These are phyloP conservation scores for Magnusiomyces fungicola DNA, from an alignment of 1,139 yeast genomes.

Conservation along the genomic window DNA sequence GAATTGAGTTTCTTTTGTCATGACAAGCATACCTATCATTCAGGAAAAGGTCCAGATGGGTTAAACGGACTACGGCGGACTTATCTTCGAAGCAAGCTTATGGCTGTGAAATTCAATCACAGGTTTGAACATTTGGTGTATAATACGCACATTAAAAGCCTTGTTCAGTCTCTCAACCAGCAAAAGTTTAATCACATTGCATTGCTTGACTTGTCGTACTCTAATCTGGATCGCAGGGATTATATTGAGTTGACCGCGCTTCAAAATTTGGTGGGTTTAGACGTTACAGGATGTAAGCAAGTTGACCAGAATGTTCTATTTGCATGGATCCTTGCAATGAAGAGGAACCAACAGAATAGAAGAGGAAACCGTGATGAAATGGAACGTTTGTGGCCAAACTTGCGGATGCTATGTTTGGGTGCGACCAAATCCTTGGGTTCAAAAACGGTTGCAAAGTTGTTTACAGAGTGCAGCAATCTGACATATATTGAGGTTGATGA, in stretches of 20 bases:
- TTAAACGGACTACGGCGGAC: neutral
- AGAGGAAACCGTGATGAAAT: neutral
- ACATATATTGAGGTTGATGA: slow-evolving; percentile 1
- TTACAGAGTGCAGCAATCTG: neutral
- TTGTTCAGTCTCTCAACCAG: neutral
- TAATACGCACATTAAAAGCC: neutral
- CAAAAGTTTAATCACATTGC: neutral
- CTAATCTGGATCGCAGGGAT: neutral
- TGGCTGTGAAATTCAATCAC: neutral
- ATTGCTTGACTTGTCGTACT: neutral
- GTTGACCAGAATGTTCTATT: neutral
- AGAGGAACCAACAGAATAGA: neutral
- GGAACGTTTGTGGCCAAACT: neutral
- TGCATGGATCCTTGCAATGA: neutral
- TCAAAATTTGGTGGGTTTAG: neutral
- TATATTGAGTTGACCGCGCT: neutral
- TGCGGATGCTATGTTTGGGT: neutral
- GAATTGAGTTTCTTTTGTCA: slow-evolving; percentile 1
- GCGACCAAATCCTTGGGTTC: neutral
- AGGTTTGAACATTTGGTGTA: neutral
- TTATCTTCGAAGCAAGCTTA: neutral
- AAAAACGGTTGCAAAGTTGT: neutral
- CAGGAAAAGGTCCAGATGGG: neutral
- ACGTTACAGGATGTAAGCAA: neutral
- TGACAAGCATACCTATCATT: neutral